Percentiles rank a stretch among this genome's conserved stretches.
phyloP scores from a whole-genome alignment of 495 filamentous ascomycete genomes.

The Collariella sp. region DNA sequence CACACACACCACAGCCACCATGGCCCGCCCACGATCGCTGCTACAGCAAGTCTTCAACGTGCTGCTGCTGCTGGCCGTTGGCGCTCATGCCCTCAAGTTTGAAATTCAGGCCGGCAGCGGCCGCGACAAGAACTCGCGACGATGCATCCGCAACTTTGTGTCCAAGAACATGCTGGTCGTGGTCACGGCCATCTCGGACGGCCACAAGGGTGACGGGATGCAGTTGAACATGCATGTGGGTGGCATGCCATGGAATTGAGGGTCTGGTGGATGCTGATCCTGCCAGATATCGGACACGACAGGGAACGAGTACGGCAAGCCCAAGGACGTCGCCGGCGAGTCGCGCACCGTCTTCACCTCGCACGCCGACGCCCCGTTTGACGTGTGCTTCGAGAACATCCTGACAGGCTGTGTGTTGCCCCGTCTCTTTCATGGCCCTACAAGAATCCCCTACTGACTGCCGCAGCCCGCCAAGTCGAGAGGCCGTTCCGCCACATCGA shows the following conservation, averaged over 20 bases:
- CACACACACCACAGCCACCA: conserved; percentile 15
- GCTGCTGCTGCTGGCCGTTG: conserved; percentile 48
- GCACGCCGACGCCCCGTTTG: conserved; percentile 88
- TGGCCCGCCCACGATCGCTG: conserved; percentile 32
- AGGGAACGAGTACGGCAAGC: conserved; percentile 87
- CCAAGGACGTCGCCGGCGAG: conserved; percentile 88
- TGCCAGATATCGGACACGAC: conserved; percentile 83
- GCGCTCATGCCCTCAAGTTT: conserved; percentile 80
- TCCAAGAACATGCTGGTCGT: conserved; percentile 91
- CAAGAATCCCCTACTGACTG: conserved; percentile 11
- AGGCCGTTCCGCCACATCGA: conserved; percentile 73
- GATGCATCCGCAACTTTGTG: conserved; percentile 97
- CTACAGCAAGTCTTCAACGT: conserved; percentile 40
- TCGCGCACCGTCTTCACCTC: conserved; percentile 89
- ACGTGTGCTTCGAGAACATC: conserved; percentile 93
- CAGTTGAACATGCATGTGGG: conserved; percentile 90
- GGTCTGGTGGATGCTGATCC: neutral
- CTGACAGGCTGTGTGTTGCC: conserved; percentile 54
- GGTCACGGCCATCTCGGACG: conserved; percentile 84
- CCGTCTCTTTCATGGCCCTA: neutral
- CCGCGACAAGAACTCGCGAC: conserved; percentile 50
- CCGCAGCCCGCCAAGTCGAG: conserved; percentile 32
- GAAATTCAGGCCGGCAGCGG: conserved; percentile 65
- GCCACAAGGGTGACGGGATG: conserved; percentile 85
- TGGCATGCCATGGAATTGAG: conserved; percentile 9